Evolutionary conservation across 2,329 filamentous ascomycete species (phyloP).

Genomic region (Paecilomyces dactylethromorphus): DNA sequence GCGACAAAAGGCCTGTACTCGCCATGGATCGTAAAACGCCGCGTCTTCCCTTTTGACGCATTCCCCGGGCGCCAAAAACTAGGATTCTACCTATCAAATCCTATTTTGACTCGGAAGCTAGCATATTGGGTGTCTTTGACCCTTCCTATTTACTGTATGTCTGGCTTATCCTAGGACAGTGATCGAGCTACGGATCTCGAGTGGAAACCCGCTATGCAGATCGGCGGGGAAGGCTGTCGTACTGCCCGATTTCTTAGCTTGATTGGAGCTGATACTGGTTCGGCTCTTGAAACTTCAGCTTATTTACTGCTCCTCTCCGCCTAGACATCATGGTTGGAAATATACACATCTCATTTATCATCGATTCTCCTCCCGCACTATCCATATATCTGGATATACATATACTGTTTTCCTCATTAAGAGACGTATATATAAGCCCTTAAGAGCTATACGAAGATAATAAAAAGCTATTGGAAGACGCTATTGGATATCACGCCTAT

Average conservation of each 20-base stretch:
- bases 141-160: not conserved
- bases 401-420: not conserved
- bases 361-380: not conserved
- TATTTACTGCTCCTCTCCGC: not conserved
- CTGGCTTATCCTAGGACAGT: not conserved
- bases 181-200: not conserved
- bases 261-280: not conserved
- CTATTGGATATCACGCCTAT: not conserved
- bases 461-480: not conserved
- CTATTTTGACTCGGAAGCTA: not conserved
- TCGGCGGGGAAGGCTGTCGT: not conserved
- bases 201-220: not conserved
- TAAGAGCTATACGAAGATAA: not conserved
- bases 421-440: not conserved
- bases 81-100: not conserved
- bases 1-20: not conserved
- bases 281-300: not conserved
- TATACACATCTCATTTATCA: not conserved
- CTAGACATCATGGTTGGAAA: not conserved
- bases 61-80: not conserved
- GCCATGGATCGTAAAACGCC: not conserved
- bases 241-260: not conserved
- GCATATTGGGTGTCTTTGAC: not conserved
- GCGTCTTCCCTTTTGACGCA: not conserved
- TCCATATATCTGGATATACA: not conserved